Evolutionary conservation across 768 basidiomycete genomes (phyloP).

Genomic region (Albatrellus ellisii): DNA sequence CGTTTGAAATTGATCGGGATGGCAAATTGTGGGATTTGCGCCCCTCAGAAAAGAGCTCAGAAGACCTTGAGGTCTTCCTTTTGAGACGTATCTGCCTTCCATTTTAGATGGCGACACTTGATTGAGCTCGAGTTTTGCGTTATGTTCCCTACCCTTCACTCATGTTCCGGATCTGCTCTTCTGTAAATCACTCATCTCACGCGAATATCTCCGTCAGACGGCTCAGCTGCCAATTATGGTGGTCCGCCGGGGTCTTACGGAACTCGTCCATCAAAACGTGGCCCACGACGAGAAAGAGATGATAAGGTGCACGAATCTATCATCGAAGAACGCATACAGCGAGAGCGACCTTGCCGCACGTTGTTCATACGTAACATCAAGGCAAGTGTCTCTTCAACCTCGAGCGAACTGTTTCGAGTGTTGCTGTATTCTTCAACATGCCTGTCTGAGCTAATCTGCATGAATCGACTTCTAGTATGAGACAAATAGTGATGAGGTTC

Average conservation of each 20-base stretch:
- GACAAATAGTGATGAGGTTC: slow-evolving; percentile 76
- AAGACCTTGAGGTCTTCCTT: neutral
- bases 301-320: slow-evolving; percentile 85
- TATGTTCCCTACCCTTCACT: slow-evolving; percentile 2
- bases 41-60: no score
- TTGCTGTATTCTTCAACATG: neutral
- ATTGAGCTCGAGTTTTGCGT: slow-evolving; percentile 3
- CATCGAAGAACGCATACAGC: slow-evolving; percentile 88
- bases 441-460: slow-evolving; percentile 6
- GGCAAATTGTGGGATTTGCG: no score
- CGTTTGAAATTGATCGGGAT: no score
- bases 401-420: neutral
- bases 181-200: slow-evolving; percentile 14
- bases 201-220: slow-evolving; percentile 39
- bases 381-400: slow-evolving; percentile 41
- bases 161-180: slow-evolving; percentile 9
- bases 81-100: neutral
- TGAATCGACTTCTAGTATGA: slow-evolving; percentile 48
- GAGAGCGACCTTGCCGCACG: slow-evolving; percentile 90
- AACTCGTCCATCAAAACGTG: slow-evolving; percentile 29
- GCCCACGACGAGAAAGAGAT: slow-evolving; percentile 62
- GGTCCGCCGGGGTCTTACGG: slow-evolving; percentile 33
- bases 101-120: neutral
- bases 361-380: slow-evolving; percentile 97
- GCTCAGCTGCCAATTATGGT: slow-evolving; percentile 40